Percentiles rank a stretch among this genome's conserved stretches.
phyloP scores from a whole-genome alignment of 441 rosid genomes.

The Erodium chrysanthum region DNA sequence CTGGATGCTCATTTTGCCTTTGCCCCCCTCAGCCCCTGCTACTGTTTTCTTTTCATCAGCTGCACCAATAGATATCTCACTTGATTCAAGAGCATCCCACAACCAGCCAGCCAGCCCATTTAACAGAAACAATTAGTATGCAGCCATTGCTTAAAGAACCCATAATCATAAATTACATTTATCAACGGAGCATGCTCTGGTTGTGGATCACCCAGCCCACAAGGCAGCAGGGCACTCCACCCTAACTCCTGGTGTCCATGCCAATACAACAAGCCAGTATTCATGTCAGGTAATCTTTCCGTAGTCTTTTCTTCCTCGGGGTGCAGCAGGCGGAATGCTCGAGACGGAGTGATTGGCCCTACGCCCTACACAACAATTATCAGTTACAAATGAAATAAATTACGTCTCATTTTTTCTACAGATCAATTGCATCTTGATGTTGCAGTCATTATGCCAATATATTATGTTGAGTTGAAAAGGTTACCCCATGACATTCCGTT shows the following conservation, averaged over 20 bases:
- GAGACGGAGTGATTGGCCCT: slow-evolving; percentile 59
- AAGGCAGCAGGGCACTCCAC: too few relatives aligned
- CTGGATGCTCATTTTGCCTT: slow-evolving; percentile 11
- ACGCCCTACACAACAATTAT: slow-evolving; percentile 54
- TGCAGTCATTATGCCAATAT: too few relatives aligned
- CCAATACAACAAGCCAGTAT: slow-evolving; percentile 32
- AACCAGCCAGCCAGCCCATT: neutral
- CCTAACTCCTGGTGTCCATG: too few relatives aligned
- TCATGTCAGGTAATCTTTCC: slow-evolving; percentile 64
- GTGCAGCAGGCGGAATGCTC: slow-evolving; percentile 62
- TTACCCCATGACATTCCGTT: slow-evolving; percentile 83
- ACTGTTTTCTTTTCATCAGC: slow-evolving; percentile 19
- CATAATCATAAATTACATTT: slow-evolving; percentile 33
- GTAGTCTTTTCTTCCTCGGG: slow-evolving; percentile 83
- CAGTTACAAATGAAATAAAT: slow-evolving; percentile 11
- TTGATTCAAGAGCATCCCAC: neutral
- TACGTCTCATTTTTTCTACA: too few relatives aligned
- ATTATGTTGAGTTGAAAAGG: neutral
- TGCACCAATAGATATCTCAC: slow-evolving; percentile 13
- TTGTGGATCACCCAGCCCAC: slow-evolving; percentile 40
- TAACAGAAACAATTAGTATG: neutral
- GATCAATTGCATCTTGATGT: too few relatives aligned
- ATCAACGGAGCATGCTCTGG: slow-evolving; percentile 37
- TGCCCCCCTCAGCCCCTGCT: slow-evolving; percentile 14
- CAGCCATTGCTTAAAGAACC: slow-evolving; percentile 13